Percentiles rank a stretch among this genome's conserved stretches.
Evolutionary conservation across 2,329 filamentous ascomycete species (phyloP).

Genomic region (Alternaria solani): DNA sequence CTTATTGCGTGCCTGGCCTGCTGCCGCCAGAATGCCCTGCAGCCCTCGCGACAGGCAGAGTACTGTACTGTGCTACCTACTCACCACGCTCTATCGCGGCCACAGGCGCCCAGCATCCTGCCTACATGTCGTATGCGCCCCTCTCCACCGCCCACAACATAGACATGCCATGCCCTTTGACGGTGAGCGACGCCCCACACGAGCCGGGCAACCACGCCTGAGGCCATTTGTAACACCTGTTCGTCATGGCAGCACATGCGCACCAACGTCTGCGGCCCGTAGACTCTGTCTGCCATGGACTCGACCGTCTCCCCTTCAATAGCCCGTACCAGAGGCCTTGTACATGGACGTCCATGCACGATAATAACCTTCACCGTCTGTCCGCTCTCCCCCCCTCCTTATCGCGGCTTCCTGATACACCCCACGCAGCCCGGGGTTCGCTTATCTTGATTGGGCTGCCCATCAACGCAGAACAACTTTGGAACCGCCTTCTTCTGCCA

Average conservation of each 20-base stretch:
- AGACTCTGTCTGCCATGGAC: background rate
- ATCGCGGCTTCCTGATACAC: conserved; percentile 32
- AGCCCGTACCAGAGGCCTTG: background rate
- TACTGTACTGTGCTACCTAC: too few relatives aligned
- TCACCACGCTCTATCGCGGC: conserved; percentile 11
- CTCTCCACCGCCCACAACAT: background rate
- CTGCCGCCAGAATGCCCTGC: conserved; percentile 30
- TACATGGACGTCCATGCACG: background rate
- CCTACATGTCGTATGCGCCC: background rate
- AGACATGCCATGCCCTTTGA: background rate
- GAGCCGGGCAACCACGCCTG: conserved; percentile 12
- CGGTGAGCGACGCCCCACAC: conserved; percentile 27
- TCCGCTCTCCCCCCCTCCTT: conserved; percentile 19
- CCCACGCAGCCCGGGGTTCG: conserved; percentile 26
- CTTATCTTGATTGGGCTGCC: conserved; percentile 28
- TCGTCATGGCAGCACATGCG: conserved; percentile 23
- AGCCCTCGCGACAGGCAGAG: background rate
- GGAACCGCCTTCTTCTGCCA: conserved; percentile 6
- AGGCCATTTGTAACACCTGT: conserved; percentile 27
- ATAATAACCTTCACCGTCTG: background rate
- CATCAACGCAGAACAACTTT: conserved; percentile 17
- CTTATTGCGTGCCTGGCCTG: conserved; percentile 27
- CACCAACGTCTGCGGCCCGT: background rate
- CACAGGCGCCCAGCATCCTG: conserved; percentile 4
- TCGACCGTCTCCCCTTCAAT: background rate